A percentile compares a stretch with the other conserved stretches of the same genome.
Conservation (phyloP, 2,329 filamentous ascomycete genomes). For the Meredithiella fracta region DNA sequence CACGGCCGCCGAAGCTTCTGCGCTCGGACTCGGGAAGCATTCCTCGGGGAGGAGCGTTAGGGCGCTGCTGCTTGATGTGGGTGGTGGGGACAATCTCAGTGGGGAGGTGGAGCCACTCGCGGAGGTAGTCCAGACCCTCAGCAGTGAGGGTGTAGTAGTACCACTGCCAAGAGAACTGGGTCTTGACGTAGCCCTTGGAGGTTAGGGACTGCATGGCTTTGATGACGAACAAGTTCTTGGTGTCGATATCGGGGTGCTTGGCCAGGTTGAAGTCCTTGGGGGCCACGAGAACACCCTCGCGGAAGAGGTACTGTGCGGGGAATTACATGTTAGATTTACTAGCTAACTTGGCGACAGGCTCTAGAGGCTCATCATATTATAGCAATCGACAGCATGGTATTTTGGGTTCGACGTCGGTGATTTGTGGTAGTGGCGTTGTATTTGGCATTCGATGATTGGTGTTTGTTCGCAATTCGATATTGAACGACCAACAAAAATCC, state of each 20-base stretch:
- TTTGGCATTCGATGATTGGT: no score
- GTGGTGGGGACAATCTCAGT: slow-evolving; percentile 98
- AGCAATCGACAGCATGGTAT: background rate
- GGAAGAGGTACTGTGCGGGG: slow-evolving; percentile 70
- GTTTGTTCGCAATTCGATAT: no score
- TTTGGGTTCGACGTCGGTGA: background rate
- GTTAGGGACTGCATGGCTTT: slow-evolving; percentile 97
- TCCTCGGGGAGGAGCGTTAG: slow-evolving; percentile 91
- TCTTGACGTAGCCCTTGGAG: slow-evolving; percentile 98
- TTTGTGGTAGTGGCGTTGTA: background rate
- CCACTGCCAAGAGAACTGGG: slow-evolving; percentile 99
- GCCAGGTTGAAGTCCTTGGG: slow-evolving; percentile 98
- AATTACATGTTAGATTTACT: slow-evolving; percentile 11
- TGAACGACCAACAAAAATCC: no score
- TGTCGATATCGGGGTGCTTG: slow-evolving; percentile 96
- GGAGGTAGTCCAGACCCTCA: slow-evolving; percentile 99
- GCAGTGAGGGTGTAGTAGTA: slow-evolving; percentile 99
- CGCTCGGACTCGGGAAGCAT: slow-evolving; percentile 83
- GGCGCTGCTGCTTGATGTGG: slow-evolving; percentile 99
- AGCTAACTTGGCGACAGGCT: background rate
- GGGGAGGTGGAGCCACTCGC: slow-evolving; percentile 99
- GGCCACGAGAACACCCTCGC: slow-evolving; percentile 81
- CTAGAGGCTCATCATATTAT: background rate
- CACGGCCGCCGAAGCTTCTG: slow-evolving; percentile 71
- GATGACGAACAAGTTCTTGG: slow-evolving; percentile 98